These are phyloP conservation scores for Trichoderma sp. DNA, from an alignment of 2,329 filamentous ascomycete genomes.

Conservation along the genomic window DNA sequence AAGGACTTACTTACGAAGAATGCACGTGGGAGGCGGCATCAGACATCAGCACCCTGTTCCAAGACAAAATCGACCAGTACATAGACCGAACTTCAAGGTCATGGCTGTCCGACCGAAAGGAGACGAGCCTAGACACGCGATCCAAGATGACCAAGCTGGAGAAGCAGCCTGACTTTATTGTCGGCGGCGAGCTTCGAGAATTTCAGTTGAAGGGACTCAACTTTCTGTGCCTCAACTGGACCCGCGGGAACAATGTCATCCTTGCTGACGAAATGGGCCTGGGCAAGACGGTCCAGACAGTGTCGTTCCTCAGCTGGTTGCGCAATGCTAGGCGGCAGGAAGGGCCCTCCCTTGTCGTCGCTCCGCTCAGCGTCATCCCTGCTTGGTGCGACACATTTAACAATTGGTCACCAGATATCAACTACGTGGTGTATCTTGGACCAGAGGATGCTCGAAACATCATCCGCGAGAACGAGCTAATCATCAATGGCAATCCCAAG, in stretches of 20 bases:
- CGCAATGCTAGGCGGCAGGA: slow-evolving; percentile 86
- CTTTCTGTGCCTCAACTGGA: slow-evolving; percentile 96
- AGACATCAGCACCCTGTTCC: slow-evolving; percentile 73
- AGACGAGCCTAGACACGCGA: slow-evolving; percentile 73
- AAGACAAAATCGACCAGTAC: slow-evolving; percentile 88
- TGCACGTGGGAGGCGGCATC: slow-evolving; percentile 89
- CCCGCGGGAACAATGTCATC: slow-evolving; percentile 89
- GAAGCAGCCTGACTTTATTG: slow-evolving; percentile 81
- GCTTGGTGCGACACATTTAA: slow-evolving; percentile 99
- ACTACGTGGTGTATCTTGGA: slow-evolving; percentile 95
- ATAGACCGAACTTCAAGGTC: slow-evolving; percentile 78
- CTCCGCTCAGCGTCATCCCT: slow-evolving; percentile 93
- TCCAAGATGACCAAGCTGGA: slow-evolving; percentile 71
- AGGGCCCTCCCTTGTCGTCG: slow-evolving; percentile 95
- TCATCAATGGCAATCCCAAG: slow-evolving; percentile 80
- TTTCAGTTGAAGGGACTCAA: slow-evolving; percentile 95
- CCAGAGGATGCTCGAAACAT: slow-evolving; percentile 81
- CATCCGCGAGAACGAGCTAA: slow-evolving; percentile 85
- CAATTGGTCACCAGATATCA: slow-evolving; percentile 90
- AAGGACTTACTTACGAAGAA: slow-evolving; percentile 85
- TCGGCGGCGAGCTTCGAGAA: slow-evolving; percentile 78
- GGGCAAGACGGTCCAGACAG: slow-evolving; percentile 96
- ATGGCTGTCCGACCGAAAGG: slow-evolving; percentile 74
- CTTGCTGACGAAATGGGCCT: slow-evolving; percentile 98
- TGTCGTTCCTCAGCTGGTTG: slow-evolving; percentile 95